Evolutionary conservation across 345 rosid species (phyloP).

Genomic region (Gossypium bickii): DNA sequence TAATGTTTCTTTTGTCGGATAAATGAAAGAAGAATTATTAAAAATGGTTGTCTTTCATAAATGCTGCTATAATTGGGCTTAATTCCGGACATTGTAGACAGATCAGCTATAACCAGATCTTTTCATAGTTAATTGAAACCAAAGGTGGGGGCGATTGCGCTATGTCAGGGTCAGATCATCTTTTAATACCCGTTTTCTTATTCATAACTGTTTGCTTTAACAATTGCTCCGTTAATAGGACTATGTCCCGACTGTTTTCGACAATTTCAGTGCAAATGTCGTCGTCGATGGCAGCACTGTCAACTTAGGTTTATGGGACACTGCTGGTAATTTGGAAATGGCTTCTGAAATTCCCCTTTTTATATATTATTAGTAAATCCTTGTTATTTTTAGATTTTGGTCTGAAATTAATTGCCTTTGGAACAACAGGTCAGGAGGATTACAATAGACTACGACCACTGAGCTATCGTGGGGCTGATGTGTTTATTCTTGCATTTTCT

Average conservation of each 20-base stretch:
- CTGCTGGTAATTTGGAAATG: slow-evolving; percentile 64
- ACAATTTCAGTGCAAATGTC: slow-evolving; percentile 97
- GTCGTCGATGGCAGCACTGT: slow-evolving; percentile 92
- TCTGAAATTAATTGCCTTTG: slow-evolving; percentile 15
- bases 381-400: background rate
- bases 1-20: background rate
- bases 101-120: slow-evolving; percentile 1
- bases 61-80: background rate
- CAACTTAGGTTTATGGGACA: slow-evolving; percentile 92
- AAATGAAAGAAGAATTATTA: background rate
- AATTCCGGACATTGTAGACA: background rate
- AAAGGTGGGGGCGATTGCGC: background rate
- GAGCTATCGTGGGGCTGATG: slow-evolving; percentile 92
- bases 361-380: background rate
- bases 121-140: background rate
- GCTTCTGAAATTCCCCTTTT: background rate
- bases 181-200: background rate
- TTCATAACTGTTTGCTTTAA: slow-evolving; percentile 7
- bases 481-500: slow-evolving; percentile 92
- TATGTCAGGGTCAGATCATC: background rate
- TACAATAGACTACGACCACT: slow-evolving; percentile 80
- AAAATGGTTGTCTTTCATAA: background rate
- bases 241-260: slow-evolving; percentile 94
- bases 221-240: slow-evolving; percentile 49
- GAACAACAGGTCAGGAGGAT: slow-evolving; percentile 78